phyloP scores from a whole-genome alignment of 2,329 filamentous ascomycete species.

The Leptodontidium sp. region DNA sequence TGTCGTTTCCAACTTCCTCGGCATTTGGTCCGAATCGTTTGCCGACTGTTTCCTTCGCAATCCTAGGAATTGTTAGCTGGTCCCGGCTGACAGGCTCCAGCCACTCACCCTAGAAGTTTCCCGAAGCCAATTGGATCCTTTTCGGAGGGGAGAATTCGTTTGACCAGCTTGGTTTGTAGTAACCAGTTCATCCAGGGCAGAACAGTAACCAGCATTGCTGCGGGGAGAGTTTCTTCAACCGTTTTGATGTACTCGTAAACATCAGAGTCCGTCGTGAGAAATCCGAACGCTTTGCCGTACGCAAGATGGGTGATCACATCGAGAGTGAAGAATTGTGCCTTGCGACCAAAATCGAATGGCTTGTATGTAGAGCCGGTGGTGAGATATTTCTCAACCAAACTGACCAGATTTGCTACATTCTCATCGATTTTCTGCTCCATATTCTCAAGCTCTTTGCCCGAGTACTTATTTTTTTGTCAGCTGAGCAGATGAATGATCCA shows the following conservation, averaged over 20 bases:
- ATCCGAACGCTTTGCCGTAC: constrained; percentile 60
- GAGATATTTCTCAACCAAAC: constrained; percentile 41
- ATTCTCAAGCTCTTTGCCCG: constrained; percentile 57
- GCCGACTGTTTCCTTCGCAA: constrained; percentile 53
- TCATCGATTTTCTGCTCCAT: constrained; percentile 58
- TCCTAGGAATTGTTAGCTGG: not conserved
- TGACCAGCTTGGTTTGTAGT: constrained; percentile 52
- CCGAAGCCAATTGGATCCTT: constrained; percentile 51
- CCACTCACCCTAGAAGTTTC: constrained; percentile 51
- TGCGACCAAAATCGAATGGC: constrained; percentile 59
- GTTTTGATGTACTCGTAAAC: constrained; percentile 57
- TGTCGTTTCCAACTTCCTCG: constrained; percentile 52
- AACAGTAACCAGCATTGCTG: constrained; percentile 54
- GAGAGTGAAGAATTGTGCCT: constrained; percentile 61
- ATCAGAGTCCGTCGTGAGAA: constrained; percentile 57
- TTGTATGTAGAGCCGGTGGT: constrained; percentile 47
- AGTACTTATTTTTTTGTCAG: constrained; percentile 48
- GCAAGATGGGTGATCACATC: constrained; percentile 62
- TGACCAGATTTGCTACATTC: constrained; percentile 14
- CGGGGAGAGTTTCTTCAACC: constrained; percentile 52
- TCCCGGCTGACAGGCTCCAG: not conserved
- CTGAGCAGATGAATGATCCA: not conserved
- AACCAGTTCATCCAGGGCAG: constrained; percentile 52
- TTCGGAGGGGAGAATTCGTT: constrained; percentile 51
- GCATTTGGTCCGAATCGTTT: constrained; percentile 54